Base-by-base conservation (phyloP, 2,329 filamentous ascomycete genomes). In the Fusarium tuaranense region DNA sequence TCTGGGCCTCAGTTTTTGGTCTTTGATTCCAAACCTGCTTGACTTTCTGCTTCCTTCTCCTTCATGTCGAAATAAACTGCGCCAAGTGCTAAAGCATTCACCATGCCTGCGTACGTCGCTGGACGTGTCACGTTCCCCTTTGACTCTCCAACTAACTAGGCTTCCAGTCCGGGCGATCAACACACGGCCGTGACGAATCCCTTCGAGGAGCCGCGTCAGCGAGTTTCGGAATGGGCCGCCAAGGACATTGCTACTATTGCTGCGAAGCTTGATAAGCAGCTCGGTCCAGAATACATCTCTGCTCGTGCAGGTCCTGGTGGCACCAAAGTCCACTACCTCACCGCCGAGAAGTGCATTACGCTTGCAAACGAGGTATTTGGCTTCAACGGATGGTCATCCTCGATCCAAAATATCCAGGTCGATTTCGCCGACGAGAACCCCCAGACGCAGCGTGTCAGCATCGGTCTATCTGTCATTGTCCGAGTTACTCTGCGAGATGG, bases 321-420 rank as follows among this genome's bases (percentile, higher is more conserved):
- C 60, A 90, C 92, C 74, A 96, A 94, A 81, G 94, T 99, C 20
- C 95, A 97, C 82, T 99, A 99, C 83, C 88, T 99, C 62, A 92
- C 95, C n/a, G 95, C 95, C 1, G 96, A 98, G 81, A 99, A 99
- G 85, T 95, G 94, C 80, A 99, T 99, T 82, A 93, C 94, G 68
- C 92, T 98, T 63, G 95, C 95, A 64, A 98, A 98, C 79, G 94
- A 98, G 82, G 92, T 98, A 1, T 98, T 98, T 84, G 95, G 95
- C 12, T 98, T 98, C 87, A 98, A 98, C 84, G 95, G 95, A 78
- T 99, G 97, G 97, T 98, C 94, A 12, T 97, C 94, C 66, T 93
- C 93, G n/a, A 97, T 99, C 69, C 94, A 96, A 80, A 95, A 97
- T 80, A 93, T 98, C 41, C 93, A 97, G 81, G 94, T 98, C 69